Evolutionary conservation across 2,329 filamentous ascomycete species (phyloP).

Genomic region (Trichoderma aggressivum): DNA sequence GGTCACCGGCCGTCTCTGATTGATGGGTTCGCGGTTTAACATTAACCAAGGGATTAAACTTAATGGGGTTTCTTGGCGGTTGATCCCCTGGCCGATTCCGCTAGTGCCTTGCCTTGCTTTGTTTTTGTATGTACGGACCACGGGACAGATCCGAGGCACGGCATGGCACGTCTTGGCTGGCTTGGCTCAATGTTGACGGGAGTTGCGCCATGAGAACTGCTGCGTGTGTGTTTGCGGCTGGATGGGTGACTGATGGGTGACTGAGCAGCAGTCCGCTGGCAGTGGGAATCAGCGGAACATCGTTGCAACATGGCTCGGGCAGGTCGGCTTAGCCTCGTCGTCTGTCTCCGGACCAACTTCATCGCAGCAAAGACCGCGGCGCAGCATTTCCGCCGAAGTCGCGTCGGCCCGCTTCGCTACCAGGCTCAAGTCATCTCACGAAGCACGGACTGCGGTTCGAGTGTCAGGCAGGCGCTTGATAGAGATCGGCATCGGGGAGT

Average conservation of each 20-base stretch:
- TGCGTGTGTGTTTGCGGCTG: neutral
- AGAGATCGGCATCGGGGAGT: neutral
- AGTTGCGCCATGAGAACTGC: neutral
- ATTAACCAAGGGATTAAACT: constrained; percentile 7
- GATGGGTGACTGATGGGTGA: neutral
- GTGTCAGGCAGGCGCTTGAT: neutral
- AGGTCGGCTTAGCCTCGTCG: neutral
- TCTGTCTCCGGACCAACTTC: neutral
- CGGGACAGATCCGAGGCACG: neutral
- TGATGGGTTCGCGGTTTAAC: constrained; percentile 6
- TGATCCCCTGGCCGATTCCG: neutral
- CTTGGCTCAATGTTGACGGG: neutral
- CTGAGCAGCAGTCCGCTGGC: neutral
- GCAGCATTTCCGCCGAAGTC: neutral
- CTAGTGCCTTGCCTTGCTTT: neutral
- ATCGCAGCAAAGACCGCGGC: neutral
- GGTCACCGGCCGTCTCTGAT: constrained; percentile 3
- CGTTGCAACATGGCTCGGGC: neutral
- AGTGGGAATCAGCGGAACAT: neutral
- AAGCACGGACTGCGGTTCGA: neutral
- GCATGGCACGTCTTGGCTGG: neutral
- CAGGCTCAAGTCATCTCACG: neutral
- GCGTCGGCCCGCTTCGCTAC: neutral
- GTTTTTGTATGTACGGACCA: neutral
- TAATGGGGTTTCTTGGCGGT: neutral